Conservation (phyloP, 78 protist genomes). For the Dictyostelium brefeldianum region DNA sequence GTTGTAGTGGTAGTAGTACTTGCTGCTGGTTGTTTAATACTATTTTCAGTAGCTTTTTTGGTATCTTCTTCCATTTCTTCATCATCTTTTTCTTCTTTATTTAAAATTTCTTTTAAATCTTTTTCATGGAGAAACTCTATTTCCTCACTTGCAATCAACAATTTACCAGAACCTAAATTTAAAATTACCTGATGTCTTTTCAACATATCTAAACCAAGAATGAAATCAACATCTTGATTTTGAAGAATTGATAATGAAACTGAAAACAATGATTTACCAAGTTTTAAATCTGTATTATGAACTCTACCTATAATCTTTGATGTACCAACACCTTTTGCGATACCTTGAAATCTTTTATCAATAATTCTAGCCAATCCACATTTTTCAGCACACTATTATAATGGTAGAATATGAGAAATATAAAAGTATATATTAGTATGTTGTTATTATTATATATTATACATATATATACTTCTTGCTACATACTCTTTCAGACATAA, state of each 20-base stretch:
- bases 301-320: slow-evolving; percentile 90
- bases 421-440: background rate
- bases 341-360: slow-evolving; percentile 88
- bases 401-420: too few species aligned
- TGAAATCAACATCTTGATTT: slow-evolving; percentile 83
- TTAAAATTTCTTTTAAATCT: slow-evolving; percentile 68
- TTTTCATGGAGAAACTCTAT: slow-evolving; percentile 78
- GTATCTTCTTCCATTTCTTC: slow-evolving; percentile 7
- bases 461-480: background rate
- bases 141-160: slow-evolving; percentile 54
- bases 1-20: slow-evolving; percentile 17
- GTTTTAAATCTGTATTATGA: slow-evolving; percentile 77
- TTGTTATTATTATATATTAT: background rate
- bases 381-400: slow-evolving; percentile 80
- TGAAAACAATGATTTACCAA: slow-evolving; percentile 82
- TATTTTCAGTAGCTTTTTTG: background rate
- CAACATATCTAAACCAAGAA: slow-evolving; percentile 92
- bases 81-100: background rate
- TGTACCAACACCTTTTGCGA: slow-evolving; percentile 93
- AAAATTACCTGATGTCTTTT: slow-evolving; percentile 78
- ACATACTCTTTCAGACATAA: slow-evolving; percentile 61
- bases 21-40: background rate
- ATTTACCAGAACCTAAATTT: slow-evolving; percentile 32
- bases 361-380: slow-evolving; percentile 84
- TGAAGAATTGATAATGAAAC: slow-evolving; percentile 87